Evolutionary conservation across 805 yeast species (phyloP).

Genomic region (Hanseniaspora hatyaiensis): DNA sequence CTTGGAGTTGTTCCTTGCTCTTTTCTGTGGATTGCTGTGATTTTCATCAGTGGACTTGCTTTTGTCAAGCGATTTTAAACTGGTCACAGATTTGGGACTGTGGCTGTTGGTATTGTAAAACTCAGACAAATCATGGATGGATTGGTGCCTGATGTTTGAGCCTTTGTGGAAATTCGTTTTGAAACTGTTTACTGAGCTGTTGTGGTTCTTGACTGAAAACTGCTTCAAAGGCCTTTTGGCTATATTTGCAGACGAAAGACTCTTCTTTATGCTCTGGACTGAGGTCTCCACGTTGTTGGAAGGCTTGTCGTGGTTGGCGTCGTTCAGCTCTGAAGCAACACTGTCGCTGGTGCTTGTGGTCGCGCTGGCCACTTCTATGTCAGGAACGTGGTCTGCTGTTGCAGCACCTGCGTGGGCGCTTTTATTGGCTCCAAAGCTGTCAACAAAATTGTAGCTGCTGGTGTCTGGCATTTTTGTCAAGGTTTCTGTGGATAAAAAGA

Average conservation of each 20-base stretch:
- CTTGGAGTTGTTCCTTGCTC: conserved; percentile 21
- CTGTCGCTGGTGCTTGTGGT: no score
- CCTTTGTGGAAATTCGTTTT: background rate
- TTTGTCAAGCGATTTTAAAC: background rate
- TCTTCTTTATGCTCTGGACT: background rate
- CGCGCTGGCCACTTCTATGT: no score
- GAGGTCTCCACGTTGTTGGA: no score
- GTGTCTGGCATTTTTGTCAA: no score
- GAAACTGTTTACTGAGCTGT: conserved; percentile 2
- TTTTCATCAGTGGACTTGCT: conserved; percentile 6
- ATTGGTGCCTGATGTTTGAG: background rate
- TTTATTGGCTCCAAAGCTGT: no score
- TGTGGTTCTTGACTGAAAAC: conserved; percentile 7
- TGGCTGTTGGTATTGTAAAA: background rate
- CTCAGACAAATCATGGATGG: conserved; percentile 5
- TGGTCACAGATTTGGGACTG: conserved; percentile 5
- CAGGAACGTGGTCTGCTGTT: no score
- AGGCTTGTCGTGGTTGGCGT: no score
- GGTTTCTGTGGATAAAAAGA: no score
- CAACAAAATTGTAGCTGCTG: no score
- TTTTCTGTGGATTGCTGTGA: conserved; percentile 21
- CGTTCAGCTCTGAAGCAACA: no score
- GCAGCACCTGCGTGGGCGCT: no score
- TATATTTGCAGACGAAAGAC: background rate
- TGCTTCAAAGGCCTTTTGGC: conserved; percentile 11